A percentile compares a stretch with the other conserved stretches of the same genome.
phyloP scores from a whole-genome alignment of 2,329 filamentous ascomycete species.

The Ophiostoma himal-ulmi region DNA sequence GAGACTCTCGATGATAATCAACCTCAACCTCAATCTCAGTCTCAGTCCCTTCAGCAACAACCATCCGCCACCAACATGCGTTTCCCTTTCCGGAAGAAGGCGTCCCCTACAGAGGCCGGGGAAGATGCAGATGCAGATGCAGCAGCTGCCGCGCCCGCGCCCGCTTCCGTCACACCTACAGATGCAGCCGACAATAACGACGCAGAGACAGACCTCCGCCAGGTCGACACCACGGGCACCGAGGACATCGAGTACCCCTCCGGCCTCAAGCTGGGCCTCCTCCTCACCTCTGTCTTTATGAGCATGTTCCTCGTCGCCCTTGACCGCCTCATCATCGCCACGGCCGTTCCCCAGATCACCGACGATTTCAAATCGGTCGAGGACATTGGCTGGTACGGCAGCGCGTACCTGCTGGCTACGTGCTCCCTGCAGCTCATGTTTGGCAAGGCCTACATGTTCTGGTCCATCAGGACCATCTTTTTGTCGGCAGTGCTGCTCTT shows the following conservation, averaged over 20 bases:
- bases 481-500: slow-evolving; percentile 34
- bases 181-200: not conserved
- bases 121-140: not conserved
- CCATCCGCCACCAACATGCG: not conserved
- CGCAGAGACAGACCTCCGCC: slow-evolving; percentile 23
- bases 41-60: not conserved
- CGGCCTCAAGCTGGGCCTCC: slow-evolving; percentile 31
- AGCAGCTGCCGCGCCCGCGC: no score
- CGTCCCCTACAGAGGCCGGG: not conserved
- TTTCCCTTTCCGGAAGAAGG: slow-evolving; percentile 1
- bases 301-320: slow-evolving; percentile 38
- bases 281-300: slow-evolving; percentile 34
- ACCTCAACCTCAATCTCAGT: not conserved
- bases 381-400: slow-evolving; percentile 28
- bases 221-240: slow-evolving; percentile 26
- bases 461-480: slow-evolving; percentile 34
- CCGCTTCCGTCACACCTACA: not conserved
- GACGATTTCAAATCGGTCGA: slow-evolving; percentile 25
- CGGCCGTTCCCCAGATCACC: slow-evolving; percentile 26
- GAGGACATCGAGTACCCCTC: slow-evolving; percentile 33
- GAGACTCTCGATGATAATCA: no score
- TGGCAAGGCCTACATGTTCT: slow-evolving; percentile 39
- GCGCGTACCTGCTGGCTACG: slow-evolving; percentile 25
- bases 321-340: slow-evolving; percentile 31
- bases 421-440: slow-evolving; percentile 36